Base-by-base conservation (phyloP, 345 rosid species). In the Rhodamnia rubescens region DNA sequence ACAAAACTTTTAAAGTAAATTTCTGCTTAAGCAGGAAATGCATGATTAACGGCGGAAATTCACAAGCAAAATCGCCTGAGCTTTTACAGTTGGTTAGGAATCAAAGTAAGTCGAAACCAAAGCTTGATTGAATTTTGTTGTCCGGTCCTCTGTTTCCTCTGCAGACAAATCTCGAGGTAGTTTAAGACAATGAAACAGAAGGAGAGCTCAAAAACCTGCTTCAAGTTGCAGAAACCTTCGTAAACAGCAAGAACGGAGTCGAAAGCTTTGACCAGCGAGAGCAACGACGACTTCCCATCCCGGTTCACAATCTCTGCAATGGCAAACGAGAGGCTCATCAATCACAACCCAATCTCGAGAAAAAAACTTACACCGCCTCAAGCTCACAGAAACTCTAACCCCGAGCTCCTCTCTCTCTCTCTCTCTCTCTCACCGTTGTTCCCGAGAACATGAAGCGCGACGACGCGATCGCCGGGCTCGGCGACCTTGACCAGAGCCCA, bases 211-310 rank as follows among this genome's bases (percentile, higher is more conserved):
- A 47, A 54, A 80, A 96, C 99, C 98, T 97, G 99, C 86, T 97
- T 97, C 87, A 96, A 87, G 91, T 95, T 96, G 94, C 99, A 97
- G 95, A 97, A 96, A 53, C 99, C 99, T 91, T 96, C 98, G 57
- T 94, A 95, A 55, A 92, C 99, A 2, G 92, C 95, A 69, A 97
- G 95, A 86, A 96, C 89, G 64, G 96, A 93, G 89, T 97, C 99
- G 84, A 97, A 95, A 40, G 98, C 91, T 89, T 91, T 95, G 82
- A 96, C 95, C n/a, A 94, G 87, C 27, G 99, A 93, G 49, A 97
- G 86, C 88, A 96, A 94, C 22, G 99, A 93, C 42, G 98, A 83
- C 86, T 91, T 93, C 51, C 95, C 97, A 74, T 90, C 93, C 84
- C 89, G 92, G 89, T 95, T 92, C 78, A 89, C 92, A 85, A 91